Conservation (phyloP, 495 filamentous ascomycete genomes). For the Pyrenula aspistea region DNA sequence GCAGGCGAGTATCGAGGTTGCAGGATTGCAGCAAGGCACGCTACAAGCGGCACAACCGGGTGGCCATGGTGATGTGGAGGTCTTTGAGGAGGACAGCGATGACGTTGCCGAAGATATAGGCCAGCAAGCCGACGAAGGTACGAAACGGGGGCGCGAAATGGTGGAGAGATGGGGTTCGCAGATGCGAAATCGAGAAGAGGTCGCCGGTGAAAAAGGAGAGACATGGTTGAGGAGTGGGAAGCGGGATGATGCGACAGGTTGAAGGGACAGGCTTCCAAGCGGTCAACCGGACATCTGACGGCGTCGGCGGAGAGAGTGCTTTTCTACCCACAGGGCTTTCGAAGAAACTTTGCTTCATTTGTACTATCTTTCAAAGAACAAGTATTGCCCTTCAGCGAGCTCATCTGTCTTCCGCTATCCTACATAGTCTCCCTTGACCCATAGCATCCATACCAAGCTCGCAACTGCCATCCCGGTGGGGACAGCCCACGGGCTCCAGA, state of each 20-base stretch:
- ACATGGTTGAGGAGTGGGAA: not conserved
- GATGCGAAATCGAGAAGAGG: not conserved
- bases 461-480: conserved; percentile 61
- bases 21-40: not conserved
- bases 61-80: not conserved
- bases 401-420: not conserved
- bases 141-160: no score
- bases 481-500: conserved; percentile 54
- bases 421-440: conserved; percentile 57
- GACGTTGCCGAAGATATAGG: not conserved
- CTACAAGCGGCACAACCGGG: not conserved
- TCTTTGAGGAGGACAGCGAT: not conserved
- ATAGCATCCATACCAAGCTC: conserved; percentile 71
- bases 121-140: not conserved
- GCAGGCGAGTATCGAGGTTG: not conserved
- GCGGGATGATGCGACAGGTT: not conserved
- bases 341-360: no score
- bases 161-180: not conserved
- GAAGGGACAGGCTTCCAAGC: not conserved
- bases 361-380: no score
- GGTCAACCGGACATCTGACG: not conserved
- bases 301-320: not conserved
- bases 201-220: not conserved
- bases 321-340: not conserved
- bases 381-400: no score